phyloP scores from a whole-genome alignment of 1,284 basidiomycete genomes.

The Amylostereum chailletii region DNA sequence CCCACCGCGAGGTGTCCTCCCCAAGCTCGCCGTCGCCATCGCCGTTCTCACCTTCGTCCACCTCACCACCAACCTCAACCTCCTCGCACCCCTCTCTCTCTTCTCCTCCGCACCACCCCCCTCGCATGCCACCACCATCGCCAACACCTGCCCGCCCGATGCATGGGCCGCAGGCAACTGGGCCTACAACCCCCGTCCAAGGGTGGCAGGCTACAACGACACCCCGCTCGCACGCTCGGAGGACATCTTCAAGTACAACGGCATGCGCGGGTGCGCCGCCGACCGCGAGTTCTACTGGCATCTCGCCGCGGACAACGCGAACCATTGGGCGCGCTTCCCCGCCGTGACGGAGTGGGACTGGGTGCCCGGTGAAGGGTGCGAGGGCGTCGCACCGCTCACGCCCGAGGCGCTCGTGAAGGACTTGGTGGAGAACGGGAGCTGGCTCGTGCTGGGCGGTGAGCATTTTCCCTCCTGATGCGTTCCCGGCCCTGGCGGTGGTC shows the following conservation, averaged over 20 bases:
- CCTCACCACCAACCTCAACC: slow-evolving; percentile 11
- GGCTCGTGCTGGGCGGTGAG: slow-evolving; percentile 55
- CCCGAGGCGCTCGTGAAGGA: slow-evolving; percentile 36
- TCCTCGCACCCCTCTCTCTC: slow-evolving; percentile 10
- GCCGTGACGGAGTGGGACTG: slow-evolving; percentile 41
- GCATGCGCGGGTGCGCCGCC: slow-evolving; percentile 52
- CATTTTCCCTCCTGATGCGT: slow-evolving; percentile 5
- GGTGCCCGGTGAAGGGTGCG: slow-evolving; percentile 32
- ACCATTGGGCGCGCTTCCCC: slow-evolving; percentile 43
- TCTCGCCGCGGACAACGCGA: slow-evolving; percentile 38
- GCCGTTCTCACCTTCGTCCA: slow-evolving; percentile 11
- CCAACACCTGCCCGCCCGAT: slow-evolving; percentile 29
- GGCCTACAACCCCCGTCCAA: slow-evolving; percentile 26
- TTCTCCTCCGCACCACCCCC: neutral
- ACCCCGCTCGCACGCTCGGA: slow-evolving; percentile 25
- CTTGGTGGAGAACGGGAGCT: slow-evolving; percentile 60
- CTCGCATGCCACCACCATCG: slow-evolving; percentile 2
- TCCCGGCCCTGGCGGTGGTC: neutral
- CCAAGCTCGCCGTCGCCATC: neutral
- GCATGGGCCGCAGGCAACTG: slow-evolving; percentile 36
- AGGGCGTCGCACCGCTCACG: slow-evolving; percentile 31
- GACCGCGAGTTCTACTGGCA: slow-evolving; percentile 56
- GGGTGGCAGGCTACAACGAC: slow-evolving; percentile 13
- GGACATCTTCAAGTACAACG: slow-evolving; percentile 41
- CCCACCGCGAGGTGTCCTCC: no score